These are phyloP conservation scores for Eucalyptus sp. DNA, from an alignment of 345 rosid species.

Conservation along the genomic window DNA sequence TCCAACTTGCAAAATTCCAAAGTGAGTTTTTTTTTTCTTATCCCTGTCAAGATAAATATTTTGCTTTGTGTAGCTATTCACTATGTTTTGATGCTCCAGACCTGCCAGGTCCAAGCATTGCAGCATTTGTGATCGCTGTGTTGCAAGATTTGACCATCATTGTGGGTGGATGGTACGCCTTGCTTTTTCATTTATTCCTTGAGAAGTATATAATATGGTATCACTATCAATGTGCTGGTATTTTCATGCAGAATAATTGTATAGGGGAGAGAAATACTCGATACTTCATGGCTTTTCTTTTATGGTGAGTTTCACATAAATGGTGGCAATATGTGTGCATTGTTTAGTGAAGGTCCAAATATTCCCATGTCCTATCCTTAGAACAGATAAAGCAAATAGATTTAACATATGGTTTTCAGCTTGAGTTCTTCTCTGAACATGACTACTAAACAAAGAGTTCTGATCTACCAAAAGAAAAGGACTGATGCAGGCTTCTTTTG, in stretches of 20 bases:
- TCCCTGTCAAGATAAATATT: not conserved
- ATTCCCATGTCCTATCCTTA: not conserved
- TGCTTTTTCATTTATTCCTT: not conserved
- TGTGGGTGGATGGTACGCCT: constrained; percentile 89
- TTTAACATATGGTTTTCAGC: not conserved
- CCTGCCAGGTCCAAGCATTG: constrained; percentile 98
- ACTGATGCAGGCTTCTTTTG: not conserved
- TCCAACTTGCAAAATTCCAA: constrained; percentile 69
- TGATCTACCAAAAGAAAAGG: not conserved
- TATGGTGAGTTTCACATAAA: constrained; percentile 47
- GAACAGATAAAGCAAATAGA: not conserved
- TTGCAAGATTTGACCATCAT: constrained; percentile 95
- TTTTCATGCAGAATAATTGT: constrained; percentile 68
- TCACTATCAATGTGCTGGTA: not conserved
- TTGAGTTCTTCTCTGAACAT: not conserved
- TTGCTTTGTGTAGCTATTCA: not conserved
- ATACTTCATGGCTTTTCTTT: constrained; percentile 87
- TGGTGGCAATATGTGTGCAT: not conserved
- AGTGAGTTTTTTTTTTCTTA: constrained; percentile 37
- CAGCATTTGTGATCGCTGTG: constrained; percentile 84
- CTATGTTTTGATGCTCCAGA: constrained; percentile 15
- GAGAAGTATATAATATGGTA: not conserved
- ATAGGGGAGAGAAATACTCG: constrained; percentile 86
- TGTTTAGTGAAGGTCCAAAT: not conserved
- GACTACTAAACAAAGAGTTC: not conserved